Percentiles rank a stretch among this genome's conserved stretches.
Conservation (phyloP, 2,329 filamentous ascomycete species). For the Cladosporium sp. region DNA sequence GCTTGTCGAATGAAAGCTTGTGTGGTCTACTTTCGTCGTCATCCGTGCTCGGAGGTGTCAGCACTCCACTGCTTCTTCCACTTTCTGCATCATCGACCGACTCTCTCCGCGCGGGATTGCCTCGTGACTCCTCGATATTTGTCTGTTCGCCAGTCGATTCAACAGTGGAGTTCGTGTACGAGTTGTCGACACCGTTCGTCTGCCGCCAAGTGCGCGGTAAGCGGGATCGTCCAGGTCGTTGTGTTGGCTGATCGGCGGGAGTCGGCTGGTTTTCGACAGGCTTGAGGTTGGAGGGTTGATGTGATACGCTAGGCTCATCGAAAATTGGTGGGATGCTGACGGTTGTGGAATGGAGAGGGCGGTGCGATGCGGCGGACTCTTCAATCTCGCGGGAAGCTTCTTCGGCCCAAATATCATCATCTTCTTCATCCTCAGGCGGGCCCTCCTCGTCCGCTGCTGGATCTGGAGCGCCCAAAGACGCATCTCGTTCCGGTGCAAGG, state of each 20-base stretch:
- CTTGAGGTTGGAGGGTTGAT: neutral
- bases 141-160: constrained; percentile 5
- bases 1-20: constrained; percentile 1
- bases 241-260: constrained; percentile 24
- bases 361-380: constrained; percentile 8
- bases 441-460: neutral
- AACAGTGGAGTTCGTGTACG: constrained; percentile 36
- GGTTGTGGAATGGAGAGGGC: neutral
- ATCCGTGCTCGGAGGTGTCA: constrained; percentile 32
- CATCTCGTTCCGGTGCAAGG: neutral
- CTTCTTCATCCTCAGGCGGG: neutral
- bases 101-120: neutral
- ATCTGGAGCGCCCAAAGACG: neutral
- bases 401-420: constrained; percentile 45
- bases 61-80: constrained; percentile 20
- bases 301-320: constrained; percentile 6
- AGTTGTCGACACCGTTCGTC: constrained; percentile 34
- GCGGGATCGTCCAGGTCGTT: constrained; percentile 35
- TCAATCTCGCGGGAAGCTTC: constrained; percentile 39
- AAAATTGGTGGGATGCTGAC: constrained; percentile 3
- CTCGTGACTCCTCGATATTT: neutral
- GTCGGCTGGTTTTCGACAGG: neutral
- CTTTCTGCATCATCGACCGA: constrained; percentile 4
- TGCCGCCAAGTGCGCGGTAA: constrained; percentile 41
- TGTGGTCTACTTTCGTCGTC: constrained; percentile 19